Evolutionary conservation across 2,329 filamentous ascomycete species (phyloP).

Genomic region (Coniochaeta sp.): DNA sequence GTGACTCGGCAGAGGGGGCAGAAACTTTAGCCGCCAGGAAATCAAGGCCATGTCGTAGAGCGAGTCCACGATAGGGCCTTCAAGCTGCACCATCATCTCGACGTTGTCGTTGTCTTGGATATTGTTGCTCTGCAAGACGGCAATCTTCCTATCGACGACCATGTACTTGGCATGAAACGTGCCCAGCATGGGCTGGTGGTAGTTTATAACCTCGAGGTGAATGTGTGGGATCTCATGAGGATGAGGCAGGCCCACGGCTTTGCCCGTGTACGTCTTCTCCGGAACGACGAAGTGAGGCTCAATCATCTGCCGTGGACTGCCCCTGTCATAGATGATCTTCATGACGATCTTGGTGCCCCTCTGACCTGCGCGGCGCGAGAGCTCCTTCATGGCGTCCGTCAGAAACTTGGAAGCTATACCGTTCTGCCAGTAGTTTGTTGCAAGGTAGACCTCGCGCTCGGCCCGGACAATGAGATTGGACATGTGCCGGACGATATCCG

Average conservation of each 20-base stretch:
- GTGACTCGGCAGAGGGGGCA: conserved; percentile 51
- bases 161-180: conserved; percentile 76
- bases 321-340: conserved; percentile 71
- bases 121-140: conserved; percentile 69
- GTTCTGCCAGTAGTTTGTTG: conserved; percentile 70
- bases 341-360: conserved; percentile 53
- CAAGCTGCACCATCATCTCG: conserved; percentile 72
- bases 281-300: conserved; percentile 58
- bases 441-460: conserved; percentile 64
- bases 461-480: conserved; percentile 69
- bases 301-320: conserved; percentile 54
- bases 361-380: conserved; percentile 56
- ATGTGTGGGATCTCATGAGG: conserved; percentile 62
- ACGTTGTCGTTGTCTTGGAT: conserved; percentile 73
- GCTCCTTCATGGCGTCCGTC: conserved; percentile 60
- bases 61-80: conserved; percentile 69
- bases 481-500: conserved; percentile 67
- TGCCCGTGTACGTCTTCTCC: conserved; percentile 49
- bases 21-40: conserved; percentile 59
- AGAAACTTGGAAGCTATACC: conserved; percentile 61
- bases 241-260: conserved; percentile 52
- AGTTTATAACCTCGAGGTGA: conserved; percentile 66
- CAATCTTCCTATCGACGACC: conserved; percentile 66
- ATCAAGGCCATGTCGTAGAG: conserved; percentile 69
- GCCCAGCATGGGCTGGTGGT: conserved; percentile 61